Evolutionary conservation across 2,329 filamentous ascomycete species (phyloP), one percentile per base, ranked within the genome.

Genomic region (Teratosphaeria destructans): DNA sequence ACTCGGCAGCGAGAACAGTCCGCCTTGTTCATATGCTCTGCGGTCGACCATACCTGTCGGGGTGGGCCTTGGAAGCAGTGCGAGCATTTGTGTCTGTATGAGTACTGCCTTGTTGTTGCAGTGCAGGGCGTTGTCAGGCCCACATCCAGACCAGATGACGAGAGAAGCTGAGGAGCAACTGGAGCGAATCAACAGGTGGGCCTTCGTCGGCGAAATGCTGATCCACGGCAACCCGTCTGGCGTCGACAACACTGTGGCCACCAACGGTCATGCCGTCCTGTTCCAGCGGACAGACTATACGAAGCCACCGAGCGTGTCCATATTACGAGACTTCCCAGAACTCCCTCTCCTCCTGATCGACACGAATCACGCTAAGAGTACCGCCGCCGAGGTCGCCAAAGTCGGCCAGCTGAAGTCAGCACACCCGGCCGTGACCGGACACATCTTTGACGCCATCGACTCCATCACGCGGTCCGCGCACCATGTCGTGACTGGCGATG

Each of bases 151-250:
- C 68, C 93, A 97, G 73, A 90, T 91, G 3, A 76, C 85, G 0
- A 86, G 90, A 58, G 94, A 99, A 76, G 90, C 90, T n/a, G 85
- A 89, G 61, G 76, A 91, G 52, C 93, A 99, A 72, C 82, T 97
- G 34, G 92, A 97, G 76, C 85, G 93, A 64, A 96, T 99, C 76
- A 99, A 99, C 74, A 84, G 89, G 62, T 99, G 95, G 94, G 92
- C 94, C 0, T 97, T 96, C 74, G 94, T 99, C 0, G 88, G 88
- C 27, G 94, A 99, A 74, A 88, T 97, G 85, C 94, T 91, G 75
- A 96, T 97, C 63, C 94, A 99, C 71, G 94, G 93, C 43, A 97
- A 95, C 70, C 94, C 94, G 0, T 96, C 90, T 0, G 94, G 94
- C 0, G 90, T 99, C 52, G 94, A 99, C 76, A 99, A 99, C 74